Base-by-base conservation (phyloP, 139 green algal genomes). In the Chlamydomonas sp. region DNA sequence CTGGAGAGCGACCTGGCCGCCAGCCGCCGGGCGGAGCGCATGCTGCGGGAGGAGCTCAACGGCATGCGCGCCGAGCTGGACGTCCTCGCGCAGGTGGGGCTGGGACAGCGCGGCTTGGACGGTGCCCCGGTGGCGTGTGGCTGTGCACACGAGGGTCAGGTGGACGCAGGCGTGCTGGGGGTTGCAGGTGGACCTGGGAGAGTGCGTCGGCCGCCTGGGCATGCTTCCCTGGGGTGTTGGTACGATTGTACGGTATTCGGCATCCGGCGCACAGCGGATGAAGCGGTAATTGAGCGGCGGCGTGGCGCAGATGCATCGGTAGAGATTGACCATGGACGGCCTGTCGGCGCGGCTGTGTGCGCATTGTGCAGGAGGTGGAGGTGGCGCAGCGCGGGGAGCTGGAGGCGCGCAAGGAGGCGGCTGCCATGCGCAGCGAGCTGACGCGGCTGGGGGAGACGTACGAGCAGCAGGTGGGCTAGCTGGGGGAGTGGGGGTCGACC, bases 1-100 rank as follows among this genome's bases (percentile, higher is more conserved):
- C 82, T 87, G 82, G 82, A 87, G 72, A 63, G 49, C 16, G 82
- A 87, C 62, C 72, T 87, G 60, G n/a, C 72, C 8, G 31, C 82
- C n/a, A 74, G 62, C 61, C 82, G 82, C 20, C 60, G 72, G 4
- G n/a, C 72, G 61, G 82, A 87, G 82, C 71, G 72, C 20, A 14
- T 1, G 20, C 61, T 87, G 72, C 82, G 72, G 20, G 72, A 79
- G 12, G 82, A 87, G 72, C 72, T 87, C 4, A 57, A 5, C 2
- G 61, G 10, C 6, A 71, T 87, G 82, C 61, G 82, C n/a, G 60
- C 14, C 14, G 82, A 80, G 60, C 17, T 87, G 57, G 60, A 58
- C 61, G 4, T 14, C 3, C 8, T 80, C 7, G 49, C n/a, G 61
- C 61, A 80, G 82, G 82, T 87, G 72, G 4, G 72, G 66, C 10